Conservation (phyloP, 2,329 filamentous ascomycete genomes). For the Passalora sequoiae region DNA sequence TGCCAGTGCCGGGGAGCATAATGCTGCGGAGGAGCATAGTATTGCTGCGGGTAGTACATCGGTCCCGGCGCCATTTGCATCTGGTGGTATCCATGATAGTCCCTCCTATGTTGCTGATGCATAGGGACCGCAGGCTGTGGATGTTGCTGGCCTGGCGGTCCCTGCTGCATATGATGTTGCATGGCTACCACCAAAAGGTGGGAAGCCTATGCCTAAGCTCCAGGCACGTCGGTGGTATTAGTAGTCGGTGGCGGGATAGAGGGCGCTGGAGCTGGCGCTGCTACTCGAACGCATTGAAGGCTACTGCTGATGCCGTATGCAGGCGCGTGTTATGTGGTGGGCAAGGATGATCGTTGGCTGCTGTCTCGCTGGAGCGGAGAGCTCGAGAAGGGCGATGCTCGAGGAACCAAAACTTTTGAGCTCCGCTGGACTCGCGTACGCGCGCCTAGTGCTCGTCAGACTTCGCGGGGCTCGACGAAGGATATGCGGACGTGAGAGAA, state of each 20-base stretch:
- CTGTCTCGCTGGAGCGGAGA: not conserved
- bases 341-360: slow-evolving; percentile 33
- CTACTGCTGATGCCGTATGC: slow-evolving; percentile 4
- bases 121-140: not conserved
- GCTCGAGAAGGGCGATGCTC: no score
- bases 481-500: no score
- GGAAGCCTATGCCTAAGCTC: not conserved
- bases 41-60: slow-evolving; percentile 25
- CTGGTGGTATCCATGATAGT: slow-evolving; percentile 2
- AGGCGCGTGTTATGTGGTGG: slow-evolving; percentile 34
- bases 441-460: no score
- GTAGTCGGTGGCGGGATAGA: not conserved
- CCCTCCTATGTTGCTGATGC: slow-evolving; percentile 2
- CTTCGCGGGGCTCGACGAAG: no score
- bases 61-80: not conserved
- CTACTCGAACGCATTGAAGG: not conserved
- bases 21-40: slow-evolving; percentile 37
- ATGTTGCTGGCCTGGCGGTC: not conserved
- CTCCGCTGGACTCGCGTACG: no score
- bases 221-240: not conserved
- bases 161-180: not conserved
- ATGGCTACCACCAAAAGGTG: not conserved
- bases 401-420: no score
- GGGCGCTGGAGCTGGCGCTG: not conserved
- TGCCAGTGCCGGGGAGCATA: slow-evolving; percentile 30